Base-by-base conservation (phyloP, 768 basidiomycete genomes). In the Mycena vitilis region DNA sequence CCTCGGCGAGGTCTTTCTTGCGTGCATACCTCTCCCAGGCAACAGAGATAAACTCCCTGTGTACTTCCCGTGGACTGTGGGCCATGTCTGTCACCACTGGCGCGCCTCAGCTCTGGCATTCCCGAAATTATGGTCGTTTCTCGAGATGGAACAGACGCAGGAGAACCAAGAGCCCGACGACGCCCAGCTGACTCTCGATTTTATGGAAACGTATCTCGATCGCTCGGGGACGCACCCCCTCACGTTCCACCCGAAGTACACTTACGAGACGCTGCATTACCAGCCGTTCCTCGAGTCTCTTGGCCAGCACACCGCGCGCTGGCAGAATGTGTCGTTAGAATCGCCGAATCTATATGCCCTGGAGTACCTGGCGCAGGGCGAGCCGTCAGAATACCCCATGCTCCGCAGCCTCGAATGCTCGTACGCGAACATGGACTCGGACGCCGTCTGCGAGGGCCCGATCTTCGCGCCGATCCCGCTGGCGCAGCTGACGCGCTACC, bases 41-140 rank as follows among this genome's bases (percentile, higher is more conserved):
- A 51, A 36, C n/a, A n/a, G 9, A 12, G 49, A 58, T 1, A 18
- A 11, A 25, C 45, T 51, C n/a, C n/a, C 20, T 1, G 53, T 45
- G 12, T 49, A 49, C 12, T 65, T 65, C 52, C 64, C 56, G 2
- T 65, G 38, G 25, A 8, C 5, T n/a, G 20, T 65, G 5, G 58
- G 11, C 49, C 64, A 59, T 42, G 63, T 64, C 37, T 64, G 45
- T n/a, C 63, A 53, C 34, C 56, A 65, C 22, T 65, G 49, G 56
- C 36, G 47, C 16, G 25, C 40, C 15, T 45, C 61, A 1, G 61
- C 52, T 30, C 42, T 63, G 3, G 54, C 54, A 5, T 66, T 66
- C 51, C 58, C 49, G 12, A 53, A 60, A 52, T n/a, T 66, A 20
- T 66, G 65, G 65, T 58, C 65, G 6, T 66, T 58, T 34, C 38